phyloP scores from a whole-genome alignment of 169 alveolate genomes.

The Eimeria falciformis region DNA sequence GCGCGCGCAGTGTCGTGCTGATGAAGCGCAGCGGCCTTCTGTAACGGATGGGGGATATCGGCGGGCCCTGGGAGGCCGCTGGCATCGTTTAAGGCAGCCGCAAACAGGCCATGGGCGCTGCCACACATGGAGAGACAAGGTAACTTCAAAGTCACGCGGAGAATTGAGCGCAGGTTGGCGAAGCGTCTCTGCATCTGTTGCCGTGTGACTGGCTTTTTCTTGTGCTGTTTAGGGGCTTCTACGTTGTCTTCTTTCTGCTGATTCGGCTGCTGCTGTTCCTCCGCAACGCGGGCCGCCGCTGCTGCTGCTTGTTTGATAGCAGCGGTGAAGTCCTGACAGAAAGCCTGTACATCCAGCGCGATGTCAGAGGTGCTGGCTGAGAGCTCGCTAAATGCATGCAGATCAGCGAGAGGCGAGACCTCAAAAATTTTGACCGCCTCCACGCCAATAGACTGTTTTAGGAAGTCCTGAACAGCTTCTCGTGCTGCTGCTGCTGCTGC shows the following conservation, averaged over 20 bases:
- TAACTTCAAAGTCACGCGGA: slow-evolving; percentile 30
- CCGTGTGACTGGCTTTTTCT: slow-evolving; percentile 23
- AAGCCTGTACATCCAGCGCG: slow-evolving; percentile 58
- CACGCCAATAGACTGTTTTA: slow-evolving; percentile 24
- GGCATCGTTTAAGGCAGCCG: slow-evolving; percentile 56
- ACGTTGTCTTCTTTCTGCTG: not conserved
- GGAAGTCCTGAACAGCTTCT: slow-evolving; percentile 37
- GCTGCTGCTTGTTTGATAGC: slow-evolving; percentile 47
- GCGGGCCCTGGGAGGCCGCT: slow-evolving; percentile 73
- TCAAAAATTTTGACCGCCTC: not conserved
- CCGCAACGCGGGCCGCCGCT: slow-evolving; percentile 36
- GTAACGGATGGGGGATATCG: slow-evolving; percentile 66
- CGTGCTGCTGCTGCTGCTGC: slow-evolving; percentile 38
- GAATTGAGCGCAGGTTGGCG: slow-evolving; percentile 28
- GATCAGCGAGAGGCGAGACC: not conserved
- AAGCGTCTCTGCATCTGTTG: slow-evolving; percentile 74
- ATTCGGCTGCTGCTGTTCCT: slow-evolving; percentile 8
- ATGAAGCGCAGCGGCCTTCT: slow-evolving; percentile 59
- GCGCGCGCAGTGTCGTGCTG: slow-evolving; percentile 56
- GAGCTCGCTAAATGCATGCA: slow-evolving; percentile 26
- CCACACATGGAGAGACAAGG: slow-evolving; percentile 66
- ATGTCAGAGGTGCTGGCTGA: slow-evolving; percentile 57
- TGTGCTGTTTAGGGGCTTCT: not conserved
- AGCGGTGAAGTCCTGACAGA: slow-evolving; percentile 53
- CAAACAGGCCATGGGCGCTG: slow-evolving; percentile 36